Percentiles rank a stretch among this genome's conserved stretches.
phyloP scores from a whole-genome alignment of 305 asterid species.

The Fraxinus floribunda region DNA sequence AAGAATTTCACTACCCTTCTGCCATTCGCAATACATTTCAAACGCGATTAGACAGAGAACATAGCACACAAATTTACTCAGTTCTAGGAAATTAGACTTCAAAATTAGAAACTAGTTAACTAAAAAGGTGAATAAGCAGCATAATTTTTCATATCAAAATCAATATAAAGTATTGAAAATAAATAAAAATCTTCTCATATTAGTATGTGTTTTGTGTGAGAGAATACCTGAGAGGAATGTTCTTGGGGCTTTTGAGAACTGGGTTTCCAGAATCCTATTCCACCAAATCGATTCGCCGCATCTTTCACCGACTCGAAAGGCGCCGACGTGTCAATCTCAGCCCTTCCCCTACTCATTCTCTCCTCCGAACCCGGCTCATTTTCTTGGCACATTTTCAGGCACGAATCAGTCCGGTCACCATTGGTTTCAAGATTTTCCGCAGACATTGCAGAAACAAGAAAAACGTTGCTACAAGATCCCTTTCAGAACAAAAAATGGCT shows the following conservation, averaged over 20 bases:
- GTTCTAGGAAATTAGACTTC: not conserved
- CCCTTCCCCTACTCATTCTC: constrained; percentile 29
- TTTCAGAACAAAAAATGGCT: not conserved
- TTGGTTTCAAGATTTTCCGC: constrained; percentile 24
- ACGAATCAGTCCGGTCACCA: constrained; percentile 23
- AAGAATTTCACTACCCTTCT: constrained; percentile 35
- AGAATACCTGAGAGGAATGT: constrained; percentile 37
- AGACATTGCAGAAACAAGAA: constrained; percentile 28
- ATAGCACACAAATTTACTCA: not conserved
- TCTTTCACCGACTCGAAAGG: constrained; percentile 94
- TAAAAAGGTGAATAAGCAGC: constrained; percentile 25
- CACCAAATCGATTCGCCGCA: constrained; percentile 82
- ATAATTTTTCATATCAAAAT: not conserved
- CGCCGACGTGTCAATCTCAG: constrained; percentile 84
- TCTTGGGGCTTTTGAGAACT: constrained; percentile 37
- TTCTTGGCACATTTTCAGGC: constrained; percentile 15
- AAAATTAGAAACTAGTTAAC: not conserved
- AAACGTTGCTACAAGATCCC: constrained; percentile 3
- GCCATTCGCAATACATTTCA: constrained; percentile 16
- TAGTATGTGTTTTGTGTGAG: not conserved
- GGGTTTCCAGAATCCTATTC: constrained; percentile 93
- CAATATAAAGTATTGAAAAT: not conserved
- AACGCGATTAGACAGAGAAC: not conserved
- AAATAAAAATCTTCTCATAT: not conserved
- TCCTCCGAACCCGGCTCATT: constrained; percentile 13